Percentiles rank a stretch among this genome's conserved stretches.
Conservation (phyloP, 2,329 filamentous ascomycete species). For the Ascosphaera apis region DNA sequence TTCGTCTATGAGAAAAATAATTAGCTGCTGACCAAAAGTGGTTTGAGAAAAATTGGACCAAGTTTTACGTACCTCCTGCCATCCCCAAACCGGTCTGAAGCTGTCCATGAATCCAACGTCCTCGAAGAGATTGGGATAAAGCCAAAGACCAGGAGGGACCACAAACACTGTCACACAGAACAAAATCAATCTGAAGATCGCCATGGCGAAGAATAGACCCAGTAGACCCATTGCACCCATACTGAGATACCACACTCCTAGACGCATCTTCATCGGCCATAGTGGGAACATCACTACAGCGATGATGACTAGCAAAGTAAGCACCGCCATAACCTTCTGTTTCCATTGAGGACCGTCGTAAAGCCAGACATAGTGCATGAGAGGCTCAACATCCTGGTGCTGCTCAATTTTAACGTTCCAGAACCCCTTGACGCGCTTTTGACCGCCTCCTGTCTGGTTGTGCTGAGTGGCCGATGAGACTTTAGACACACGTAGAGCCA, state of each 20-base stretch:
- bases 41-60: neutral
- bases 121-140: constrained; percentile 95
- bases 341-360: constrained; percentile 89
- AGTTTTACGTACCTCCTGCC: constrained; percentile 58
- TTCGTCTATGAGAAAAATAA: constrained; percentile 13
- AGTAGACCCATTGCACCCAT: constrained; percentile 81
- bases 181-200: constrained; percentile 83
- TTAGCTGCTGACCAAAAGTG: neutral
- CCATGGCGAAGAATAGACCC: constrained; percentile 90
- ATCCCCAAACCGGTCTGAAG: constrained; percentile 89
- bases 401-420: constrained; percentile 94
- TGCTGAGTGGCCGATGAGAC: constrained; percentile 56
- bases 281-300: constrained; percentile 83
- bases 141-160: constrained; percentile 73
- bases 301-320: constrained; percentile 65
- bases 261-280: constrained; percentile 75
- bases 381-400: constrained; percentile 50
- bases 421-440: constrained; percentile 59
- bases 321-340: constrained; percentile 71
- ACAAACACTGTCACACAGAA: constrained; percentile 83
- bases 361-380: constrained; percentile 84
- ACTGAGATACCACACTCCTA: constrained; percentile 91
- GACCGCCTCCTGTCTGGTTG: constrained; percentile 44
- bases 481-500: constrained; percentile 76
- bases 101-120: constrained; percentile 97